phyloP scores from a whole-genome alignment of 2,329 filamentous ascomycete genomes.

The Cercospora zeina region DNA sequence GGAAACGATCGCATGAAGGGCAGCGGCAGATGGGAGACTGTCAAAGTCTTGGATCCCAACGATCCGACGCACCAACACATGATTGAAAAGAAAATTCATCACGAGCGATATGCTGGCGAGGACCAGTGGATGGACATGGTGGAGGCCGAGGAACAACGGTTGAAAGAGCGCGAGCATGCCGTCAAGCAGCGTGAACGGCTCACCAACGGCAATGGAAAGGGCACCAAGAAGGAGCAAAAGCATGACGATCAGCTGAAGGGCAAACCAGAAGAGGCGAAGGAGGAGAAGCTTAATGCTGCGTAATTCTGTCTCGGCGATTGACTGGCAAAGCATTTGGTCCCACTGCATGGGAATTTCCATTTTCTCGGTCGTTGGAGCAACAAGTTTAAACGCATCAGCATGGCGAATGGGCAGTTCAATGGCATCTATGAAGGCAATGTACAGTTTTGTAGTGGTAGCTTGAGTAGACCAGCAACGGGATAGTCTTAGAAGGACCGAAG shows the following conservation, averaged over 20 bases:
- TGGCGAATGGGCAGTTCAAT: neutral
- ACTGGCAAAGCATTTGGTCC: no score
- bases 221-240: constrained; percentile 23
- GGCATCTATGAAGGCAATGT: neutral
- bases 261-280: constrained; percentile 29
- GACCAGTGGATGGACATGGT: constrained; percentile 96
- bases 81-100: constrained; percentile 84
- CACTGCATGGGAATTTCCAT: no score
- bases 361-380: no score
- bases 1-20: constrained; percentile 73
- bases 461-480: neutral
- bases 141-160: constrained; percentile 69
- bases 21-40: constrained; percentile 77
- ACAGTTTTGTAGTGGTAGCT: neutral
- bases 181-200: constrained; percentile 34
- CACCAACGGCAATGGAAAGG: constrained; percentile 23
- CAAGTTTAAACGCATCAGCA: neutral
- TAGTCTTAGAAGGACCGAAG: neutral
- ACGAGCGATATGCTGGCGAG: constrained; percentile 82
- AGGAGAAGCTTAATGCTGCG: constrained; percentile 30
- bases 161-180: constrained; percentile 53
- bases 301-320: constrained; percentile 9
- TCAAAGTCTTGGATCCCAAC: constrained; percentile 75
- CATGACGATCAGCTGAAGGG: constrained; percentile 25
- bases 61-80: constrained; percentile 80